Evolutionary conservation across 2,329 filamentous ascomycete genomes (phyloP), one percentile per base, ranked within the genome.

Genomic region (Aspergillus sp.): DNA sequence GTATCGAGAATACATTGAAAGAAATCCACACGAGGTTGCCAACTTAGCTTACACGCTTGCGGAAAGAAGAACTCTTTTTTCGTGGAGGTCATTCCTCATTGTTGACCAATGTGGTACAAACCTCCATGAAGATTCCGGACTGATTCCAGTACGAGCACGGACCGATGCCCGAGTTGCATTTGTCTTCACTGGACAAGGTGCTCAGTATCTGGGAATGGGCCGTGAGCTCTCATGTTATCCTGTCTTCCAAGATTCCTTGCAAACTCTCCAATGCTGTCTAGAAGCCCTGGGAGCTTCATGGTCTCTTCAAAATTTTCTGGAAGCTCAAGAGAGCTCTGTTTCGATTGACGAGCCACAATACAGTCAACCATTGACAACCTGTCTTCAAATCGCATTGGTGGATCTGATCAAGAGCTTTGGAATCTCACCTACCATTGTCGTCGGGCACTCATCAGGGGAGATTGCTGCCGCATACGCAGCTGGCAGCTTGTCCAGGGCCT

Each of bases 401-500:
- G 54, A 60, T 9, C 36, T 60, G 1, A 36, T 60, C 12, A 9
- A 18, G 1, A 11, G 22, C 6, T 49, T 53, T 26, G 50, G 45
- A 6, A 4, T 60, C 11, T 24, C 7, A 4, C 55, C 58, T 3
- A 4, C 9, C 9, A 49, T 42, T 12, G 49, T 46, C 11, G 4
- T 55, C 7, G 58, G 58, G 3, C 58, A 60, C 22, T 60, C 58
- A 6, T 57, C 55, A 5, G 58, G 58, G 6, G 59, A 58, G n/a
- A 29, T 61, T 1, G 56, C 55, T 16, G 56, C 56, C 1, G 55
- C 49, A 5, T 58, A 54, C 39, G 52, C 49, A 10, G 20, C 45
- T 4, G 49, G 52, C 2, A 39, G 22, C 6, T 24, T 60, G 2
- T 49, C 51, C 4, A 26, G 31, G 11, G 7, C 47, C 9, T 36